phyloP scores from a whole-genome alignment of 768 basidiomycete species.

The Scleroderma bovista region DNA sequence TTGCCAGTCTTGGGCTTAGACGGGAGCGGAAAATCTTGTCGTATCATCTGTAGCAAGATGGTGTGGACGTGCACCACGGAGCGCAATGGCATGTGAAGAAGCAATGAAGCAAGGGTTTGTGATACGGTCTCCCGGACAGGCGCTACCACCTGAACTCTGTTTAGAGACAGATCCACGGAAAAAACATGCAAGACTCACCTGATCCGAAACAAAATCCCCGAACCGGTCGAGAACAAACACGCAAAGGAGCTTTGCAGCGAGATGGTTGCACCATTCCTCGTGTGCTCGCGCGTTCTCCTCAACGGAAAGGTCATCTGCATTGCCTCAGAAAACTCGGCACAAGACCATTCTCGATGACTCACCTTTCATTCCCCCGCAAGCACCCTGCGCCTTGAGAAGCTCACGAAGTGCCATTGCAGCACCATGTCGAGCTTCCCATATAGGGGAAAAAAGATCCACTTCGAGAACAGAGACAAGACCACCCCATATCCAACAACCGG shows the following conservation, averaged over 20 bases:
- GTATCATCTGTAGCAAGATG: conserved; percentile 88
- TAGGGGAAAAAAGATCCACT: conserved; percentile 75
- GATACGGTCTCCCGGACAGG: conserved; percentile 96
- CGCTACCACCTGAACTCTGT: conserved; percentile 64
- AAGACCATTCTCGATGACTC: not conserved
- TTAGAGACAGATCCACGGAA: conserved; percentile 2
- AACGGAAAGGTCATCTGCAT: conserved; percentile 43
- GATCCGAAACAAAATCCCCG: conserved; percentile 95
- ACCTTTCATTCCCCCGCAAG: conserved; percentile 80
- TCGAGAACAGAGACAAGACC: conserved; percentile 74
- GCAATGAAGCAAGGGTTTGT: conserved; percentile 85
- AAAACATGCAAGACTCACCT: conserved; percentile 34
- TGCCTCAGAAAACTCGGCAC: not conserved
- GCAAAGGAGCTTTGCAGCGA: conserved; percentile 80
- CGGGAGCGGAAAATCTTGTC: conserved; percentile 67
- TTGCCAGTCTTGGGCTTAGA: conserved; percentile 28
- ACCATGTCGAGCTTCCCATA: conserved; percentile 94
- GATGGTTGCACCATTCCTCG: conserved; percentile 84
- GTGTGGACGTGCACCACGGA: conserved; percentile 77
- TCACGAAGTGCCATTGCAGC: conserved; percentile 89
- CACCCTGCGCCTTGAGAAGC: conserved; percentile 77
- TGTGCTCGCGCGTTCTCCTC: conserved; percentile 63
- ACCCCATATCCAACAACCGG: conserved; percentile 83
- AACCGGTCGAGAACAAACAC: conserved; percentile 96
- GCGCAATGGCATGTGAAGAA: conserved; percentile 81